A percentile compares a stretch with the other conserved stretches of the same genome.
These are phyloP conservation scores for Salix viminalis DNA, from an alignment of 345 rosid species.

Conservation along the genomic window DNA sequence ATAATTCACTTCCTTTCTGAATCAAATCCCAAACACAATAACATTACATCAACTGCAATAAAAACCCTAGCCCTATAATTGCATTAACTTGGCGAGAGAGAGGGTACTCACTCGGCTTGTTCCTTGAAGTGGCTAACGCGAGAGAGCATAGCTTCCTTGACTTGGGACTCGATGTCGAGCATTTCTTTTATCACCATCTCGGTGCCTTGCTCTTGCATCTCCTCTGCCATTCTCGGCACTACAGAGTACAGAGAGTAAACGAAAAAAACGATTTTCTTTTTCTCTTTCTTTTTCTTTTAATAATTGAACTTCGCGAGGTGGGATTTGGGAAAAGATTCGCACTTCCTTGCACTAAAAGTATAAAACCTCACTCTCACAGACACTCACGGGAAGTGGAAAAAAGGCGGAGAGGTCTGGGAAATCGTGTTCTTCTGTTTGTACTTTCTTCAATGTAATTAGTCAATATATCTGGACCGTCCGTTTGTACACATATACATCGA, in stretches of 20 bases:
- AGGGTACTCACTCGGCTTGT: conserved; percentile 54
- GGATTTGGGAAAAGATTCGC: background rate
- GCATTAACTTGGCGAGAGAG: conserved; percentile 2
- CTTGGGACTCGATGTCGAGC: conserved; percentile 46
- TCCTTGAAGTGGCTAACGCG: conserved; percentile 61
- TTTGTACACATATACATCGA: too few relatives aligned
- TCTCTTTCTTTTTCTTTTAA: background rate
- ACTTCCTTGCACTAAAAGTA: background rate
- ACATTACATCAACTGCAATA: background rate
- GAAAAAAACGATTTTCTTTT: background rate
- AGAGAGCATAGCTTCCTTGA: conserved; percentile 64
- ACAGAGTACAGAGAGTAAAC: background rate
- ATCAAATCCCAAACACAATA: background rate
- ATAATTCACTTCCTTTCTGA: background rate
- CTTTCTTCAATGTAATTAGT: background rate
- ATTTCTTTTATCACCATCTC: conserved; percentile 13
- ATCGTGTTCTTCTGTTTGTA: background rate
- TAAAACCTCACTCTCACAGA: too few relatives aligned
- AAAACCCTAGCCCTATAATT: background rate
- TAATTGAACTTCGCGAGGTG: background rate
- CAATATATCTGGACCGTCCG: conserved; percentile 10
- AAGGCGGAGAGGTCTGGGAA: background rate
- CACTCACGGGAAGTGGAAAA: background rate
- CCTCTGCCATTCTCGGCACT: conserved; percentile 31
- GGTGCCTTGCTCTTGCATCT: conserved; percentile 20